These are phyloP conservation scores for Hymenoscyphus scutula DNA, from an alignment of 2,329 filamentous ascomycete genomes.

Conservation along the genomic window DNA sequence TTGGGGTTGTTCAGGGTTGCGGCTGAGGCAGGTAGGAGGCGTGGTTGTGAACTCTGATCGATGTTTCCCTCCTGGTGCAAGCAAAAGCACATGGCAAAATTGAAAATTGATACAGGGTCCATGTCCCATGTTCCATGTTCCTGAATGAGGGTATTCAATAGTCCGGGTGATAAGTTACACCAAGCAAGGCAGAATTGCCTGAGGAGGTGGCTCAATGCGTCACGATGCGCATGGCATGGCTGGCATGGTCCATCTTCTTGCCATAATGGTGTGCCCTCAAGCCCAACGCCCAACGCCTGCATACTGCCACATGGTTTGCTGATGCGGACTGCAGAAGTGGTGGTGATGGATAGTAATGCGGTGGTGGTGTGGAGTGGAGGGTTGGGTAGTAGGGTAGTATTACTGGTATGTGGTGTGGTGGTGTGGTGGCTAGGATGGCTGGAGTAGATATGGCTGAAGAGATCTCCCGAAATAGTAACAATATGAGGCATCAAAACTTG, in stretches of 20 bases:
- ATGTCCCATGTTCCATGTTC: slow-evolving; percentile 1
- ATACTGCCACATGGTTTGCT: slow-evolving; percentile 8
- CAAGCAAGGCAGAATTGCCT: slow-evolving; percentile 11
- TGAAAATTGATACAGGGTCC: slow-evolving; percentile 2
- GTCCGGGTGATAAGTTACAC: slow-evolving; percentile 9
- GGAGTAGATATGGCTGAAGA: background rate
- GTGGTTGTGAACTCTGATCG: background rate
- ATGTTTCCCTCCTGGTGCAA: background rate
- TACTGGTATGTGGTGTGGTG: background rate
- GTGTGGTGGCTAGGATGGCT: slow-evolving; percentile 8
- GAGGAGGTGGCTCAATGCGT: slow-evolving; percentile 6
- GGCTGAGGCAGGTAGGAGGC: slow-evolving; percentile 10
- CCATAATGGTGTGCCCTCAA: background rate
- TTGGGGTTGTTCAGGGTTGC: background rate
- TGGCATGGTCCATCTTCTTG: background rate
- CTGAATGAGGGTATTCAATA: slow-evolving; percentile 10
- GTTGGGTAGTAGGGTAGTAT: too few species aligned
- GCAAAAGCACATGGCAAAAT: slow-evolving; percentile 4
- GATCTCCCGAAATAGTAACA: slow-evolving; percentile 9
- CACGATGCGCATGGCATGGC: background rate
- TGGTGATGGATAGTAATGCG: background rate
- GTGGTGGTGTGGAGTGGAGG: background rate
- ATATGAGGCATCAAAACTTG: slow-evolving; percentile 7
- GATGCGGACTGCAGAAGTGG: background rate
- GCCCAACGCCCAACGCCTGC: background rate